Evolutionary conservation across 2,329 filamentous ascomycete species (phyloP), one percentile per base, ranked within the genome.

Genomic region (Xylaria hypoxylon): DNA sequence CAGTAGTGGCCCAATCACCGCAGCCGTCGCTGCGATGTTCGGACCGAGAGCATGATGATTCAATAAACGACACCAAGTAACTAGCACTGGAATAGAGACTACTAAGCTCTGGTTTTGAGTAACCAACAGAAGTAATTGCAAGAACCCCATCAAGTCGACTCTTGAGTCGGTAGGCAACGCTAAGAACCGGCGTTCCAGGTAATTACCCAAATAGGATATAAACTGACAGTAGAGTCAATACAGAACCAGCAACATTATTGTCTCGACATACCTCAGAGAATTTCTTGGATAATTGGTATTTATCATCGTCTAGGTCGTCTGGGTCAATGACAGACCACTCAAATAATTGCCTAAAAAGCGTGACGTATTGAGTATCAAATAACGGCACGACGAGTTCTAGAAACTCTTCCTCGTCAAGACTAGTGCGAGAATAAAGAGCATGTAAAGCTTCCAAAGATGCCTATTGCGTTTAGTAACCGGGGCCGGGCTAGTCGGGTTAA

Each of bases 211-310:
- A 73, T 92, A 92, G 26, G 94, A 95, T 10, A 97, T 84, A 82
- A 97, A 88, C 92, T 96, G 70, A 52, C 22, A 45, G 13, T 5
- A 24, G 11, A 57, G 67, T 68, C 67, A 70, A 45, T 38, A 42
- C 40, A 33, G 40, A 53, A 7, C 52, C 52, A 58, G 38, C 38
- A 64, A 52, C 22, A 26, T 44, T 19, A 42, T 44, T 33, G 4
- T 11, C 48, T 48, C 33, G 15, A 72, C 81, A 71, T 84, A 94
- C 92, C 87, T 99, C 96, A 1, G 94, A 94, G 52, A 98, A 88
- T 79, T 97, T 97, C 82, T 98, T 98, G 45, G 92, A 89, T 72
- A 97, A 89, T 62, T 93, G 89, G 77, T 99, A 98, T 77, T 94
- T 96, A 75, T 94, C 90, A 74, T 97, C 93, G 71, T 97, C 92